Percentiles rank a stretch among this genome's conserved stretches.
Conservation (phyloP, 2,329 filamentous ascomycete species). For the Apiospora saccharicola region DNA sequence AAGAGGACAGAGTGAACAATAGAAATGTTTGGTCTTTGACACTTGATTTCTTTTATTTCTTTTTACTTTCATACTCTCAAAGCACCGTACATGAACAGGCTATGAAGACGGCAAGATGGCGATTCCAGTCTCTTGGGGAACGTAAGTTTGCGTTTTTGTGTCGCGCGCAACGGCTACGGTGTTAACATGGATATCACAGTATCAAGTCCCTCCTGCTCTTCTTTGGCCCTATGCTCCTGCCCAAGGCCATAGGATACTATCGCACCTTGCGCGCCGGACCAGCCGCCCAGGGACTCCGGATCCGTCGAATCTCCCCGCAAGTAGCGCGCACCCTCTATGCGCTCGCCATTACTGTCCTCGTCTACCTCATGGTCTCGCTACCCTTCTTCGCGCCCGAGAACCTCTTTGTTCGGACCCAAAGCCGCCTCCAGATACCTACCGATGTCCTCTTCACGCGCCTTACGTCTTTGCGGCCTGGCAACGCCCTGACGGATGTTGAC, state of each 20-base stretch:
- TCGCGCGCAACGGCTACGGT: not conserved
- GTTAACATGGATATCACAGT: conserved; percentile 41
- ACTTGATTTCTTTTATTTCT: not conserved
- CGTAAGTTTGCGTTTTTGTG: conserved; percentile 24
- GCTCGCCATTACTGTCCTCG: conserved; percentile 58
- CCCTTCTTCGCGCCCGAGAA: conserved; percentile 78
- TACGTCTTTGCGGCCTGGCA: conserved; percentile 57
- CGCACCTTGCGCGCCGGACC: conserved; percentile 59
- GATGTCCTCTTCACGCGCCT: conserved; percentile 86
- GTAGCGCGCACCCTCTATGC: conserved; percentile 66
- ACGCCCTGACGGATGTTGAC: conserved; percentile 64
- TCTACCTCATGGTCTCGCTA: conserved; percentile 67
- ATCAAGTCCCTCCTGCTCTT: conserved; percentile 65
- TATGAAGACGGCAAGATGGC: conserved; percentile 16
- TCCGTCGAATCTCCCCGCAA: conserved; percentile 62
- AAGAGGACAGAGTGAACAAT: conserved; percentile 15
- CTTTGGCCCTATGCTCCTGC: conserved; percentile 76
- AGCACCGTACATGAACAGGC: not conserved
- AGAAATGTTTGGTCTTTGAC: conserved; percentile 5
- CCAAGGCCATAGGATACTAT: conserved; percentile 71
- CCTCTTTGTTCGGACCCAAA: conserved; percentile 78
- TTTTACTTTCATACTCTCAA: not conserved
- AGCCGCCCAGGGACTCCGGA: conserved; percentile 51
- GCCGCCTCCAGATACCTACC: conserved; percentile 83
- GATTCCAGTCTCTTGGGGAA: conserved; percentile 28